Evolutionary conservation across 164 flowering plant genomes (phyloP).

Genomic region (Aristolochia californica): DNA sequence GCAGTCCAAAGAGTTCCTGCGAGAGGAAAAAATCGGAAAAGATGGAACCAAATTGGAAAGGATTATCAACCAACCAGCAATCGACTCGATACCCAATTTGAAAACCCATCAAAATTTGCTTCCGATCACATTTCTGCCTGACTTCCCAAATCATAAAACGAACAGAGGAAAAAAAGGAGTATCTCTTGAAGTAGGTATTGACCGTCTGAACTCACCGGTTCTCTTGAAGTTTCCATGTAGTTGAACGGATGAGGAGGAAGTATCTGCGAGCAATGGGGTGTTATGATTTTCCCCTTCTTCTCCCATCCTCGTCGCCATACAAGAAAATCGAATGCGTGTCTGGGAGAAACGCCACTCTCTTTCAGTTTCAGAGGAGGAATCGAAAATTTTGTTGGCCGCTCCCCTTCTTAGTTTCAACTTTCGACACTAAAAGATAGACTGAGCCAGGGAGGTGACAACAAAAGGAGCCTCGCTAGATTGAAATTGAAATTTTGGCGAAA

Average conservation of each 20-base stretch:
- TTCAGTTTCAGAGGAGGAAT: neutral
- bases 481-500: too few relatives aligned
- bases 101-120: too few relatives aligned
- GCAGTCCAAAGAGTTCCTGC: constrained; percentile 30
- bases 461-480: too few relatives aligned
- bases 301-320: constrained; percentile 12
- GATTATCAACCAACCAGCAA: too few relatives aligned
- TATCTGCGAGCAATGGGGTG: constrained; percentile 12
- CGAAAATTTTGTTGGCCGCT: constrained; percentile 10
- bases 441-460: neutral
- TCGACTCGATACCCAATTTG: too few relatives aligned
- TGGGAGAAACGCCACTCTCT: too few relatives aligned
- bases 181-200: too few relatives aligned
- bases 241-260: constrained; percentile 7
- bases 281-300: constrained; percentile 16
- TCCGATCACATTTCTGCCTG: neutral
- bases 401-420: too few relatives aligned
- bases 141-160: too few relatives aligned
- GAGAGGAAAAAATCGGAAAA: neutral
- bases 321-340: too few relatives aligned
- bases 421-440: too few relatives aligned
- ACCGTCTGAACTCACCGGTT: constrained; percentile 19
- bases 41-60: neutral
- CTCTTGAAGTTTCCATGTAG: constrained; percentile 6
- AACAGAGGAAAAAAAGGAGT: too few relatives aligned